phyloP scores from a whole-genome alignment of 78 protist species.

The Emiliania huxleyi region DNA sequence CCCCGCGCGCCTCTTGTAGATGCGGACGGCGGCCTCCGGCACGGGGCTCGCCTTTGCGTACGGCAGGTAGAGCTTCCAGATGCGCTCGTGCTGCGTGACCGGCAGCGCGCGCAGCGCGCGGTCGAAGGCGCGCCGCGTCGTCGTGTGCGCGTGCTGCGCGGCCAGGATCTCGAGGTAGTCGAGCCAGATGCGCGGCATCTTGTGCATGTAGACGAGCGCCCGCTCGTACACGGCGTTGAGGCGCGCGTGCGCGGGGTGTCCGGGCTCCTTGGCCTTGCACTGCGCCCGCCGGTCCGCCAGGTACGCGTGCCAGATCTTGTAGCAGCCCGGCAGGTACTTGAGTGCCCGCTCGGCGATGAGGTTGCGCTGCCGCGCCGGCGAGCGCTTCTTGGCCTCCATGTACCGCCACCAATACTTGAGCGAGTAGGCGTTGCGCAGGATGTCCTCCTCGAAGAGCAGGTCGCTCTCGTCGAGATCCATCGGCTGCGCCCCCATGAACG shows the following conservation, averaged over 20 bases:
- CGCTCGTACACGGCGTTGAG: conserved; percentile 64
- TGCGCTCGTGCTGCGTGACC: conserved; percentile 90
- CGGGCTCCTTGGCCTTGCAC: background rate
- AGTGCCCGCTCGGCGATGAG: conserved; percentile 86
- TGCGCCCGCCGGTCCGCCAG: conserved; percentile 42
- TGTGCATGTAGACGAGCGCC: conserved; percentile 79
- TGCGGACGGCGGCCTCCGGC: conserved; percentile 77
- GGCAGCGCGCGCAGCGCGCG: conserved; percentile 95
- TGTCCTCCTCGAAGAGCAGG: conserved; percentile 47
- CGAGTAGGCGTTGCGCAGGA: conserved; percentile 37
- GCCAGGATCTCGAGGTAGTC: conserved; percentile 83
- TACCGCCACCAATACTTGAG: conserved; percentile 46
- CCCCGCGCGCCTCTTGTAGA: too few species aligned
- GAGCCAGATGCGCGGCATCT: conserved; percentile 99
- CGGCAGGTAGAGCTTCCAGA: conserved; percentile 90
- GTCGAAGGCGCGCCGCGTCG: conserved; percentile 81
- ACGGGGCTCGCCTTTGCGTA: conserved; percentile 49
- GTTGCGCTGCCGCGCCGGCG: conserved; percentile 42
- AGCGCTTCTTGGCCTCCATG: background rate
- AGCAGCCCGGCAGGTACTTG: conserved; percentile 75
- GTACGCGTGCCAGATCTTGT: conserved; percentile 91
- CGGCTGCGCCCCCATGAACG: too few species aligned
- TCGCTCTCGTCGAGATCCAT: conserved; percentile 1
- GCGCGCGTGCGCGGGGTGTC: background rate
- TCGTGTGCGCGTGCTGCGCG: conserved; percentile 72